These are phyloP conservation scores for Sugiyamaella sp. DNA, from an alignment of 1,139 yeast species.

Conservation along the genomic window DNA sequence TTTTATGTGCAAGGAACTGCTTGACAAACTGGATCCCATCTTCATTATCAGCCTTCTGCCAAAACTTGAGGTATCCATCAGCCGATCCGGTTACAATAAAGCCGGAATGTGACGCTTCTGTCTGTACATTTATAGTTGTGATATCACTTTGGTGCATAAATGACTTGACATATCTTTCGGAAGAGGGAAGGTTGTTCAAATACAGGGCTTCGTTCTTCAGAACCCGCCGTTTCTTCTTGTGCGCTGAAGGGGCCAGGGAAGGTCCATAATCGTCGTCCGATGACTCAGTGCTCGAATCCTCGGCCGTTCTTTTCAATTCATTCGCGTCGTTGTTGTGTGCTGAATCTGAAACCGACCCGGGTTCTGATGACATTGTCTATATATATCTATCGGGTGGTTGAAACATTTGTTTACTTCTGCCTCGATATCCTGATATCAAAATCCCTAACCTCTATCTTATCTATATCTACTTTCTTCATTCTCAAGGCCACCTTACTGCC, in stretches of 20 bases:
- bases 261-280: conserved; percentile 12
- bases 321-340: too few relatives aligned
- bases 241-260: conserved; percentile 2
- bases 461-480: too few relatives aligned
- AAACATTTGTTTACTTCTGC: too few relatives aligned
- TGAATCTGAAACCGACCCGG: too few relatives aligned
- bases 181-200: conserved; percentile 24
- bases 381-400: neutral
- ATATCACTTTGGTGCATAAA: conserved; percentile 39
- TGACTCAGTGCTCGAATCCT: conserved; percentile 1
- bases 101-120: conserved; percentile 26
- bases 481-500: too few relatives aligned
- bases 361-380: too few relatives aligned
- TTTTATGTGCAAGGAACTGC: conserved; percentile 44
- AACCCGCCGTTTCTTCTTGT: conserved; percentile 21
- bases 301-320: neutral
- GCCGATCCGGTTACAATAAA: conserved; percentile 45
- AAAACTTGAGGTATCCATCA: conserved; percentile 50
- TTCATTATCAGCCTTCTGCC: conserved; percentile 37
- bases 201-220: conserved; percentile 21
- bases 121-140: conserved; percentile 28
- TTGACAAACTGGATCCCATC: conserved; percentile 45
- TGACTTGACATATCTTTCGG: conserved; percentile 31
- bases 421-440: too few relatives aligned
- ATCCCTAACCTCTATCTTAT: neutral